Evolutionary conservation across 1,139 yeast genomes (phyloP).

Genomic region (Yamadazyma oceani): DNA sequence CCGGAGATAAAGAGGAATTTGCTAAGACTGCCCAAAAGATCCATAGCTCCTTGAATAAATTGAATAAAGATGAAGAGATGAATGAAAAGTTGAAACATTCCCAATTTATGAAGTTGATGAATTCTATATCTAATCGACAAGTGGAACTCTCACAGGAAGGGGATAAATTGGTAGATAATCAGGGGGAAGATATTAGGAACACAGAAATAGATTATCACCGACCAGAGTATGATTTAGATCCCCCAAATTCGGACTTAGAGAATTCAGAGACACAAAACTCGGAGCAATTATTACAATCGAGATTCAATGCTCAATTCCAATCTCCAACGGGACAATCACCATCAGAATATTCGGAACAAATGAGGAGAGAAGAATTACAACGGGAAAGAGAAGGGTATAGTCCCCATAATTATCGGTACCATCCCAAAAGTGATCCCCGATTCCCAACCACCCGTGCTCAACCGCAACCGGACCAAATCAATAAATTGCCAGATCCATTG

Average conservation of each 20-base stretch:
- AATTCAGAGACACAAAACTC: conserved; percentile 1
- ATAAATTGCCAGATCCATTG: conserved; percentile 45
- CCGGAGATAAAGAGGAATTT: conserved; percentile 35
- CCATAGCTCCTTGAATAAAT: conserved; percentile 30
- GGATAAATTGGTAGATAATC: conserved; percentile 34
- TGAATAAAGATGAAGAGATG: conserved; percentile 23
- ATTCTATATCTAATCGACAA: conserved; percentile 33
- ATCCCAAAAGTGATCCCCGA: neutral
- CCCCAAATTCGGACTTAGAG: conserved; percentile 6
- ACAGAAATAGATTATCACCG: conserved; percentile 11
- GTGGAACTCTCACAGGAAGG: conserved; percentile 40
- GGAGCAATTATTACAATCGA: conserved; percentile 3
- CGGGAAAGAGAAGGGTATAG: conserved; percentile 1
- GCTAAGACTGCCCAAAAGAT: conserved; percentile 44
- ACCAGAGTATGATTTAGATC: conserved; percentile 6
- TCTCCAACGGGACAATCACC: conserved; percentile 4
- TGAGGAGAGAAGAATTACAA: neutral
- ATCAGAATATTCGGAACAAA: conserved; percentile 1
- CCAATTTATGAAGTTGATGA: conserved; percentile 43
- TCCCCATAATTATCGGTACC: neutral
- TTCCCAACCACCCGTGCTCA: conserved; percentile 9
- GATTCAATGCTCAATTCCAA: conserved; percentile 3
- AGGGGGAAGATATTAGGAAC: conserved; percentile 31
- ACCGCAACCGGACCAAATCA: conserved; percentile 12
- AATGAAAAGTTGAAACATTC: conserved; percentile 37